Percentiles rank a stretch among this genome's conserved stretches.
Conservation (phyloP, 129 eudicot genomes). For the Solidago caesia region DNA sequence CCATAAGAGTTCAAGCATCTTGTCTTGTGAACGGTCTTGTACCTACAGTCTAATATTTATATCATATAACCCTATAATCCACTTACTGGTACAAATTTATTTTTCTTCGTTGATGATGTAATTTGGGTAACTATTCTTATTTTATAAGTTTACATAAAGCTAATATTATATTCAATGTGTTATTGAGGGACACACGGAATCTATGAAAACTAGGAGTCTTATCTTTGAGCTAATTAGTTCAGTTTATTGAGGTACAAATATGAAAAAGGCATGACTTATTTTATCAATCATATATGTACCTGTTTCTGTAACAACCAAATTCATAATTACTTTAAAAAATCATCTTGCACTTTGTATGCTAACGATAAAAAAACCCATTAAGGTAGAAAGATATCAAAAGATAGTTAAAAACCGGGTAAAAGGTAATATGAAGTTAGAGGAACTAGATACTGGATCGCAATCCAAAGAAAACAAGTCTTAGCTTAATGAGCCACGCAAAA, state of each 20-base stretch:
- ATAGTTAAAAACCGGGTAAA: not conserved
- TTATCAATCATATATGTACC: not conserved
- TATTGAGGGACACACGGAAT: not conserved
- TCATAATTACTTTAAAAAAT: not conserved
- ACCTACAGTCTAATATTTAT: not conserved
- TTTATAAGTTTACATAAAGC: too few relatives aligned
- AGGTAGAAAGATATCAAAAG: not conserved
- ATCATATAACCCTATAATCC: not conserved
- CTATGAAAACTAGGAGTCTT: not conserved
- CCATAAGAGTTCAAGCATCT: not conserved
- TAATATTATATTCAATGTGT: not conserved
- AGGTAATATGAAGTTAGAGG: slow-evolving; percentile 7
- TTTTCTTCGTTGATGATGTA: not conserved
- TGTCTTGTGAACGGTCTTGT: not conserved
- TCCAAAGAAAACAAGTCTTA: too few relatives aligned
- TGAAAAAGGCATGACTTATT: not conserved
- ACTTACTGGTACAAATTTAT: not conserved
- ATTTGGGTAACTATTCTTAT: too few relatives aligned
- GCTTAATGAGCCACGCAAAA: too few relatives aligned
- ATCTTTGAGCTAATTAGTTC: not conserved
- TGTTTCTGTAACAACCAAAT: not conserved
- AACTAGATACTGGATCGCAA: not conserved
- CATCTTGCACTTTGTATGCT: not conserved
- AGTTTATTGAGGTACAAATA: not conserved
- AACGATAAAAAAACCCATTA: slow-evolving; percentile 5